phyloP scores from a whole-genome alignment of 306 rosid species.

The Cucumis cinereus region DNA sequence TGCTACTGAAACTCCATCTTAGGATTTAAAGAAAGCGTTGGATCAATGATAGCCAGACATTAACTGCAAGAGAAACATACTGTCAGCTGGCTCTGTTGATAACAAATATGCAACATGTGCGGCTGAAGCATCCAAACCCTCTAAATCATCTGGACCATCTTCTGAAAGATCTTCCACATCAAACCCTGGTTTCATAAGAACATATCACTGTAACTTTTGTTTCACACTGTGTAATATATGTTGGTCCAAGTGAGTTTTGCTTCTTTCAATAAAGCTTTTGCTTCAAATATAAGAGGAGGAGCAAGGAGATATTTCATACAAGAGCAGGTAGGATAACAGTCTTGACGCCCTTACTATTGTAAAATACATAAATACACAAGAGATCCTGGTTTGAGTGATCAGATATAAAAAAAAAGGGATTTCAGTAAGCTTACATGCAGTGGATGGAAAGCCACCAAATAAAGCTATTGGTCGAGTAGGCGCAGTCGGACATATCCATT shows the following conservation, averaged over 20 bases:
- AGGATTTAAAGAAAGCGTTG: neutral
- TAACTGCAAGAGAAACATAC: conserved; percentile 41
- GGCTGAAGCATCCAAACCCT: conserved; percentile 92
- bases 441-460: conserved; percentile 96
- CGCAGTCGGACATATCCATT: conserved; percentile 99
- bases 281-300: neutral
- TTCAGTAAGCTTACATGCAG: conserved; percentile 64
- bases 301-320: neutral
- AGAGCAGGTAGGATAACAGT: neutral
- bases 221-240: neutral
- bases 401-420: neutral
- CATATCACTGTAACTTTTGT: neutral
- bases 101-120: conserved; percentile 88
- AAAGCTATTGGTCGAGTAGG: conserved; percentile 70
- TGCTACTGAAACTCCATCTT: neutral
- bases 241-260: neutral
- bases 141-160: conserved; percentile 78
- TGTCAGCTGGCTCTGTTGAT: conserved; percentile 81
- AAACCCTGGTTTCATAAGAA: conserved; percentile 54
- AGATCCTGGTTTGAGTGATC: neutral
- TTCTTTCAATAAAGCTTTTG: neutral
- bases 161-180: conserved; percentile 81
- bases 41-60: neutral
- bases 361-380: neutral
- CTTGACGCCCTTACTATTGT: neutral